Conservation (phyloP, 345 rosid genomes). For the Citrus medica region DNA sequence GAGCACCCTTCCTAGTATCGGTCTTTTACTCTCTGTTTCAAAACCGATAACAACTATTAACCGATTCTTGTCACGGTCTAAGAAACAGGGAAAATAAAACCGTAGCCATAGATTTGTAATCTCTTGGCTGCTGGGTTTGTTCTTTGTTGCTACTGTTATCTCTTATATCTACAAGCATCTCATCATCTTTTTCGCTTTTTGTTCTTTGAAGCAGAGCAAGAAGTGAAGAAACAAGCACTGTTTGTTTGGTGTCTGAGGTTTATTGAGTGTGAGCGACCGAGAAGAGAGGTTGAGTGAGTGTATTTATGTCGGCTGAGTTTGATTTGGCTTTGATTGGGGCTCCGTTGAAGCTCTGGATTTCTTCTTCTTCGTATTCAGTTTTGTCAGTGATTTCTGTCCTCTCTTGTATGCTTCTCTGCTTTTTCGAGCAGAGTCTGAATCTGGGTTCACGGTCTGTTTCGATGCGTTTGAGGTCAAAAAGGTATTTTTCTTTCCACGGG, state of each 20-base stretch:
- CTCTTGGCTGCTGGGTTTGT: conserved; percentile 13
- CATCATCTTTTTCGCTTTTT: background rate
- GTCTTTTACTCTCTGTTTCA: conserved; percentile 6
- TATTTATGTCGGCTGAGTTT: conserved; percentile 90
- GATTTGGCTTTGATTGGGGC: conserved; percentile 72
- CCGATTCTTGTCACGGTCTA: conserved; percentile 31
- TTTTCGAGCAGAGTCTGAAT: conserved; percentile 41
- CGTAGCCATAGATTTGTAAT: conserved; percentile 69
- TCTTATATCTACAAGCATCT: conserved; percentile 27
- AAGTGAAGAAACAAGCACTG: background rate
- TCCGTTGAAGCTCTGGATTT: conserved; percentile 55
- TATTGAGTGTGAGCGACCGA: background rate
- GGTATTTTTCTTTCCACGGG: conserved; percentile 28
- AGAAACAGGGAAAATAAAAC: conserved; percentile 20
- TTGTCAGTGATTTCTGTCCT: conserved; percentile 10
- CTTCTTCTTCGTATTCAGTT: conserved; percentile 11
- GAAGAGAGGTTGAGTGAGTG: conserved; percentile 25
- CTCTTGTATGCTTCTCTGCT: conserved; percentile 48
- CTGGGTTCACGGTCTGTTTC: conserved; percentile 51
- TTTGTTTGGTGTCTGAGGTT: background rate
- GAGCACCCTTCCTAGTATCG: background rate
- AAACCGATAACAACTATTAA: conserved; percentile 6
- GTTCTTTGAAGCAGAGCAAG: conserved; percentile 20
- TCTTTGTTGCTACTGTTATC: background rate
- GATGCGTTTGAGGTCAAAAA: conserved; percentile 75